phyloP scores from a whole-genome alignment of 2,329 filamentous ascomycete genomes.

The Alternaria hordeiaustralica region DNA sequence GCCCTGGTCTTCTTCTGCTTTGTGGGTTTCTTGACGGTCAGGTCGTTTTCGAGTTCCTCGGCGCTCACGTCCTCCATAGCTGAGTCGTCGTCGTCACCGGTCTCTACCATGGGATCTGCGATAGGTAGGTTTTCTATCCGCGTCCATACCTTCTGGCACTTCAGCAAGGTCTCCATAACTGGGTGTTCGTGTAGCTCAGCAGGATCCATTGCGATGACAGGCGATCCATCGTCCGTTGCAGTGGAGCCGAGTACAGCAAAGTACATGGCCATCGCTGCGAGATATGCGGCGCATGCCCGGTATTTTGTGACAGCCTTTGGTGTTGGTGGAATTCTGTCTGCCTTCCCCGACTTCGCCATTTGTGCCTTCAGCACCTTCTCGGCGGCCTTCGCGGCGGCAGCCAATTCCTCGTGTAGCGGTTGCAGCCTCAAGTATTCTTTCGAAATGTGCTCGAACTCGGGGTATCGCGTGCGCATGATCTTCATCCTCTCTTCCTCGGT shows the following conservation, averaged over 20 bases:
- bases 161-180: constrained; percentile 84
- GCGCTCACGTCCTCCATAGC: constrained; percentile 41
- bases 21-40: constrained; percentile 39
- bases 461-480: constrained; percentile 81
- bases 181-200: constrained; percentile 86
- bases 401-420: constrained; percentile 64
- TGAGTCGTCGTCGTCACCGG: constrained; percentile 40
- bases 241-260: constrained; percentile 91
- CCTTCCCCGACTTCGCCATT: constrained; percentile 28
- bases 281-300: constrained; percentile 82
- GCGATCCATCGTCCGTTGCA: constrained; percentile 61
- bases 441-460: constrained; percentile 86
- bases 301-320: constrained; percentile 66
- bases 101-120: constrained; percentile 51
- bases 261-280: constrained; percentile 89
- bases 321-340: constrained; percentile 11
- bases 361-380: constrained; percentile 50
- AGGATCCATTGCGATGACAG: constrained; percentile 69
- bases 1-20: constrained; percentile 56
- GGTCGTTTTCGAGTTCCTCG: constrained; percentile 45
- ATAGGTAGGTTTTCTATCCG: constrained; percentile 71
- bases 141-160: constrained; percentile 81
- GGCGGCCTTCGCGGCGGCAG: constrained; percentile 64
- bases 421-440: constrained; percentile 80
- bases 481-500: constrained; percentile 73